These are phyloP conservation scores for Rhodofomes roseus DNA, from an alignment of 1,284 basidiomycete species.

Conservation along the genomic window DNA sequence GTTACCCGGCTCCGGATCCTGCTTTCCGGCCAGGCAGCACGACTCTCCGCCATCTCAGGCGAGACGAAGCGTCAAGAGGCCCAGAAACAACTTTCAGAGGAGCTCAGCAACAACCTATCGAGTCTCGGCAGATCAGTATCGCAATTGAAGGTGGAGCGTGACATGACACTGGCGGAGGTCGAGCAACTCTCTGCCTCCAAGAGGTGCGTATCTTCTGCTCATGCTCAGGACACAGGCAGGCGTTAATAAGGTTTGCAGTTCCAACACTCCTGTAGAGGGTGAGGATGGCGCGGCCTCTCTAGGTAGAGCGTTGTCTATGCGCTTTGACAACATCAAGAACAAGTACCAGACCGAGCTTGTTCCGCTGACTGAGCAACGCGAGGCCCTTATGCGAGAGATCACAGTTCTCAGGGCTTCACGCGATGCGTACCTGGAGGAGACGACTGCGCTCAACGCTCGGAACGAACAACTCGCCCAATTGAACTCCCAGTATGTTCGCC, in stretches of 20 bases:
- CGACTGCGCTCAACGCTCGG: constrained; percentile 83
- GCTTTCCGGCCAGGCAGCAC: constrained; percentile 86
- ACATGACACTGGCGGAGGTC: constrained; percentile 89
- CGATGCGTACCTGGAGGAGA: constrained; percentile 88
- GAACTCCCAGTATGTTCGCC: constrained; percentile 74
- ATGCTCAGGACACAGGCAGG: neutral
- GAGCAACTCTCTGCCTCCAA: constrained; percentile 81
- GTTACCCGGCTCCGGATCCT: constrained; percentile 82
- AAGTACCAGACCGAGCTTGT: constrained; percentile 87
- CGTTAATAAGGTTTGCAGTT: constrained; percentile 16
- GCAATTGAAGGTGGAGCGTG: constrained; percentile 84
- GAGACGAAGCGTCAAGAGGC: constrained; percentile 75
- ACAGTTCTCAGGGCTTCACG: constrained; percentile 83
- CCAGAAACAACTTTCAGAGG: constrained; percentile 77
- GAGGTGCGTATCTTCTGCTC: constrained; percentile 42
- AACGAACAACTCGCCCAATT: constrained; percentile 92
- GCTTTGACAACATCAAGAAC: constrained; percentile 86
- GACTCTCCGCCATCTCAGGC: constrained; percentile 78
- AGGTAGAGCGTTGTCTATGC: constrained; percentile 74
- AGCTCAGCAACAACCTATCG: constrained; percentile 74
- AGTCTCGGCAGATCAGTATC: constrained; percentile 85
- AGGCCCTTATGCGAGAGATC: constrained; percentile 79
- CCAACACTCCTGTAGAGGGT: constrained; percentile 17
- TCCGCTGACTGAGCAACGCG: constrained; percentile 80
- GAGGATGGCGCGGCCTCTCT: constrained; percentile 50